Conservation (phyloP, 805 yeast genomes). For the Candida manassasensis region DNA sequence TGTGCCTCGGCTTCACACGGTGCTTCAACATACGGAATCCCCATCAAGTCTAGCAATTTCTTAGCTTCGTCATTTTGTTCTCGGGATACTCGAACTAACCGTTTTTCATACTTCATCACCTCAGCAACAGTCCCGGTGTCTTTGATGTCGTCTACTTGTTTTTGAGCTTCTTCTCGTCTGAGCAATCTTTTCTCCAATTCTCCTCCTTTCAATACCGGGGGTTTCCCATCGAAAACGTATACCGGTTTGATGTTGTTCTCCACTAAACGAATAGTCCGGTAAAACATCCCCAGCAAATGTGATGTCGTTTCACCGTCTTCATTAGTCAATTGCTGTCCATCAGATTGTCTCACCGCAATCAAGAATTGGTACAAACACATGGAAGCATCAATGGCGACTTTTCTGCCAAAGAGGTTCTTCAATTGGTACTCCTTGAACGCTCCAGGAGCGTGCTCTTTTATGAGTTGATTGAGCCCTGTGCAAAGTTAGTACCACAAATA, state of each 20-base stretch:
- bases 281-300: constrained; percentile 94
- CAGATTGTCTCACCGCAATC: constrained; percentile 94
- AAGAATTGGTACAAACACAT: constrained; percentile 95
- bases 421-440: constrained; percentile 77
- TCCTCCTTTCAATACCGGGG: constrained; percentile 90
- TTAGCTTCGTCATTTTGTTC: constrained; percentile 96
- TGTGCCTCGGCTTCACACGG: constrained; percentile 99
- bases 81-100: constrained; percentile 82
- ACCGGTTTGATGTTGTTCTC: constrained; percentile 95
- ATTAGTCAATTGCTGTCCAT: constrained; percentile 87
- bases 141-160: constrained; percentile 65
- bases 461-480: constrained; percentile 75
- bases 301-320: constrained; percentile 90
- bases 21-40: constrained; percentile 88
- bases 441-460: constrained; percentile 83
- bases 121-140: constrained; percentile 81
- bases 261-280: constrained; percentile 84
- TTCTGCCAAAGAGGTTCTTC: constrained; percentile 84
- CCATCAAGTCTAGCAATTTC: constrained; percentile 77
- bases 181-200: constrained; percentile 83
- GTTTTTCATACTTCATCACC: constrained; percentile 67
- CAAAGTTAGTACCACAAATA: constrained; percentile 2
- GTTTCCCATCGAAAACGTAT: constrained; percentile 96
- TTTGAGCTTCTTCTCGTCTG: constrained; percentile 78
- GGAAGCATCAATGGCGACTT: constrained; percentile 96